Conservation (phyloP, 2,329 filamentous ascomycete species). For the Diplodia scrobiculata region DNA sequence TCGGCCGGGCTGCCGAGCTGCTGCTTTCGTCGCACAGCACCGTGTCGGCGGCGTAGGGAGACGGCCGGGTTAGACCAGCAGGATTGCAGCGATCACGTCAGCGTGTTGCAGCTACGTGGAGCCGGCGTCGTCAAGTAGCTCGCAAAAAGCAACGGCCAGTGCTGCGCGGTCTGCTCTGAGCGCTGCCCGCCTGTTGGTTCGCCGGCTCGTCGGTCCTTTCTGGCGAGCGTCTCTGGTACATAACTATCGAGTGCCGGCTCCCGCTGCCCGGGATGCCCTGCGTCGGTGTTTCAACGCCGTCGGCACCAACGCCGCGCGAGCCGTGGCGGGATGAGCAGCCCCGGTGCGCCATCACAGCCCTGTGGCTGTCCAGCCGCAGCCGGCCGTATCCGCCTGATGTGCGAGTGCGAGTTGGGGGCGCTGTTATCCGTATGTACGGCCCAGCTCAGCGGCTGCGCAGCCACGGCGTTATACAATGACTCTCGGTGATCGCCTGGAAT, state of each 20-base stretch:
- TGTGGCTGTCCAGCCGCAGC: background rate
- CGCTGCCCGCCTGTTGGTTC: background rate
- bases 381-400: background rate
- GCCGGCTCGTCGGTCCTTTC: background rate
- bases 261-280: background rate
- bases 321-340: background rate
- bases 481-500: constrained; percentile 13
- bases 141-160: constrained; percentile 14
- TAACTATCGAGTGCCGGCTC: background rate
- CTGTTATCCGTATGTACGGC: background rate
- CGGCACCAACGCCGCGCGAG: background rate
- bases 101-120: constrained; percentile 16
- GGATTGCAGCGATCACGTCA: constrained; percentile 18
- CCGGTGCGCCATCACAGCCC: background rate
- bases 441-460: background rate
- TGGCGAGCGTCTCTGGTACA: background rate
- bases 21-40: constrained; percentile 7
- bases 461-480: background rate
- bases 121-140: background rate
- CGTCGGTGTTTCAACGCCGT: constrained; percentile 10
- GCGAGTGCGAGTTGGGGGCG: background rate
- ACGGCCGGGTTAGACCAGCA: constrained; percentile 20
- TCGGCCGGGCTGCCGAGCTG: constrained; percentile 24
- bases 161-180: background rate
- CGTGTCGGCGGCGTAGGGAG: constrained; percentile 2